A percentile compares a stretch with the other conserved stretches of the same genome.
Conservation (phyloP, 768 basidiomycete genomes). For the Collybiopsis confluens region DNA sequence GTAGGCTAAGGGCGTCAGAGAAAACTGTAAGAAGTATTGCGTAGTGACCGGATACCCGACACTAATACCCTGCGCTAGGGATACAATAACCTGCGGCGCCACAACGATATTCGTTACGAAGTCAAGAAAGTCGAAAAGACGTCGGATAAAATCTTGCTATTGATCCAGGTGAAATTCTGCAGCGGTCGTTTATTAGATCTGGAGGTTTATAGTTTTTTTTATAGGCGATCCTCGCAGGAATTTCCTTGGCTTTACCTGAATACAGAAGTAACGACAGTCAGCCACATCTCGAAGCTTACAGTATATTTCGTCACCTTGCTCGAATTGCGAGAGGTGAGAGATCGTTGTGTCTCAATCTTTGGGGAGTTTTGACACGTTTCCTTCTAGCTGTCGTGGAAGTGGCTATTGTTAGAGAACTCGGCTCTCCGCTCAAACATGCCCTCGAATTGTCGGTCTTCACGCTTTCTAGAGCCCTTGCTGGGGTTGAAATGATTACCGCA, state of each 20-base stretch:
- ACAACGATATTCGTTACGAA: slow-evolving; percentile 78
- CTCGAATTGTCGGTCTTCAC: slow-evolving; percentile 62
- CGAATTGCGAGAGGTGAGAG: slow-evolving; percentile 73
- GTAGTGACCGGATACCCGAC: too few species aligned
- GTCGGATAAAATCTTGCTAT: slow-evolving; percentile 73
- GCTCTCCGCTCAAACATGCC: slow-evolving; percentile 64
- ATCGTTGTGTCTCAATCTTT: not conserved
- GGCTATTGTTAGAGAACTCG: slow-evolving; percentile 59
- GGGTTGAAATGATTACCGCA: slow-evolving; percentile 20
- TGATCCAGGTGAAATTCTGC: slow-evolving; percentile 89
- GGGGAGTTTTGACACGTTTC: not conserved
- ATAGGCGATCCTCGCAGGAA: slow-evolving; percentile 68
- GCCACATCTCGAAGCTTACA: slow-evolving; percentile 62
- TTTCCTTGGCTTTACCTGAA: slow-evolving; percentile 65
- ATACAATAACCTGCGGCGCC: slow-evolving; percentile 64
- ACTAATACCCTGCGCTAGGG: slow-evolving; percentile 27
- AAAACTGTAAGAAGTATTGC: slow-evolving; percentile 62
- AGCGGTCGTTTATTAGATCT: too few species aligned
- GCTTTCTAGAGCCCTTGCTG: not conserved
- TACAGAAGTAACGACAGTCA: slow-evolving; percentile 71
- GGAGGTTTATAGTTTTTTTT: too few species aligned
- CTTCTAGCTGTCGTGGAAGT: slow-evolving; percentile 72
- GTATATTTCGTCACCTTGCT: slow-evolving; percentile 69
- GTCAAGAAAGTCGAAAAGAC: slow-evolving; percentile 67
- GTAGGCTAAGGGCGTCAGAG: slow-evolving; percentile 71